Conservation (phyloP, 140 eudicot species). For the Cichorium intybus region DNA sequence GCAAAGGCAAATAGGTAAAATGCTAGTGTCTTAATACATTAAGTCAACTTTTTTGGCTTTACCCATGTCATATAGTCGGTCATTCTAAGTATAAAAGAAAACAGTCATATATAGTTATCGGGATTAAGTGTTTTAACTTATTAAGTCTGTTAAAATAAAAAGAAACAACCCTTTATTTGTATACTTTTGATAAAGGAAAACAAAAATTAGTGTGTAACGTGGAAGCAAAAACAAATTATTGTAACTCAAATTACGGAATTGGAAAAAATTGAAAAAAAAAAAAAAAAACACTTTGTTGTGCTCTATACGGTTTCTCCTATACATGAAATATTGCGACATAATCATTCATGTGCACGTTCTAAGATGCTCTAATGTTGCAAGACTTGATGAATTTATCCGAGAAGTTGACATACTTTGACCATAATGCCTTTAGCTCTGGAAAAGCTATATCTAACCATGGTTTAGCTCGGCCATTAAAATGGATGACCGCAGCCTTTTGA, state of each 20-base stretch:
- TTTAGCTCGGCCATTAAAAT: slow-evolving; percentile 92
- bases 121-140: no score
- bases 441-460: slow-evolving; percentile 99
- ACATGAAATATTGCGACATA: slow-evolving; percentile 27
- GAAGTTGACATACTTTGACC: slow-evolving; percentile 80
- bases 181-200: slow-evolving; percentile 11
- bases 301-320: slow-evolving; percentile 23
- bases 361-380: slow-evolving; percentile 72
- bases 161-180: slow-evolving; percentile 13
- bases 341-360: slow-evolving; percentile 18
- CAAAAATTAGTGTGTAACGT: background rate
- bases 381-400: slow-evolving; percentile 81
- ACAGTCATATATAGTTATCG: no score
- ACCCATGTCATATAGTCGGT: no score
- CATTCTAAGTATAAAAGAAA: no score
- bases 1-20: no score
- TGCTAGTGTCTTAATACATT: no score
- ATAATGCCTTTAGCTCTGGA: slow-evolving; percentile 64
- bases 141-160: no score
- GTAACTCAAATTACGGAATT: slow-evolving; percentile 5
- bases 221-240: slow-evolving; percentile 24
- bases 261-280: slow-evolving; percentile 6
- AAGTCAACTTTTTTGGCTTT: no score
- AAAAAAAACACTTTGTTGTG: slow-evolving; percentile 20
- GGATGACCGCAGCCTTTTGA: slow-evolving; percentile 79